phyloP scores from a whole-genome alignment of 805 yeast genomes.

The Groenewaldozyma tartarivorans region DNA sequence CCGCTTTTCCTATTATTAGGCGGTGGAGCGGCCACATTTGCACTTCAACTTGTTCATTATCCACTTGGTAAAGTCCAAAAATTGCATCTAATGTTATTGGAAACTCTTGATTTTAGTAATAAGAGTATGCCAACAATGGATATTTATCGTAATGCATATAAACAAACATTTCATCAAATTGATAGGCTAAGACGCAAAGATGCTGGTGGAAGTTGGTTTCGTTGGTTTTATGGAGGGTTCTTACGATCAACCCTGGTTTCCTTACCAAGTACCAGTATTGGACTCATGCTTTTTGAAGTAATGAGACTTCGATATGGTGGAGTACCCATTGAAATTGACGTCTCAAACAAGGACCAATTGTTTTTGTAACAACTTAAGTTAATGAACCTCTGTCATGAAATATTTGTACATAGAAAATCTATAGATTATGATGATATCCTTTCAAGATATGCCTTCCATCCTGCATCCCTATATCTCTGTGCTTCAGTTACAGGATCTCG shows the following conservation, averaged over 20 bases:
- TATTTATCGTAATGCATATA: slow-evolving; percentile 67
- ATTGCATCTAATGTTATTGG: slow-evolving; percentile 68
- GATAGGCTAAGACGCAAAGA: slow-evolving; percentile 40
- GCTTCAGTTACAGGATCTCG: slow-evolving; percentile 87
- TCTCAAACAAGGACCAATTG: neutral
- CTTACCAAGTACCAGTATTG: slow-evolving; percentile 84
- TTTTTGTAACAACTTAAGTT: no score
- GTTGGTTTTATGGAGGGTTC: slow-evolving; percentile 74
- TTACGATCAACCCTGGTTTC: slow-evolving; percentile 59
- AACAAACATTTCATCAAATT: slow-evolving; percentile 61
- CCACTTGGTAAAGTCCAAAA: slow-evolving; percentile 76
- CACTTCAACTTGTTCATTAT: slow-evolving; percentile 69
- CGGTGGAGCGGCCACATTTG: slow-evolving; percentile 78
- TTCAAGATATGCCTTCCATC: slow-evolving; percentile 75
- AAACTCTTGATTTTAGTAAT: slow-evolving; percentile 53
- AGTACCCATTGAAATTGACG: slow-evolving; percentile 2
- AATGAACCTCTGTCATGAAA: no score
- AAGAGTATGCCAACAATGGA: slow-evolving; percentile 6
- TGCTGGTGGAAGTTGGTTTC: slow-evolving; percentile 46
- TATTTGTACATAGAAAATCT: neutral
- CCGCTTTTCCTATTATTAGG: slow-evolving; percentile 68
- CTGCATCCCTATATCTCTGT: slow-evolving; percentile 80
- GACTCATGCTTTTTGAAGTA: slow-evolving; percentile 75
- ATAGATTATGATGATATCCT: slow-evolving; percentile 6
- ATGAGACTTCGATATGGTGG: slow-evolving; percentile 37